Base-by-base conservation (phyloP, 208 protist genomes). In the Trypanosoma avium region DNA sequence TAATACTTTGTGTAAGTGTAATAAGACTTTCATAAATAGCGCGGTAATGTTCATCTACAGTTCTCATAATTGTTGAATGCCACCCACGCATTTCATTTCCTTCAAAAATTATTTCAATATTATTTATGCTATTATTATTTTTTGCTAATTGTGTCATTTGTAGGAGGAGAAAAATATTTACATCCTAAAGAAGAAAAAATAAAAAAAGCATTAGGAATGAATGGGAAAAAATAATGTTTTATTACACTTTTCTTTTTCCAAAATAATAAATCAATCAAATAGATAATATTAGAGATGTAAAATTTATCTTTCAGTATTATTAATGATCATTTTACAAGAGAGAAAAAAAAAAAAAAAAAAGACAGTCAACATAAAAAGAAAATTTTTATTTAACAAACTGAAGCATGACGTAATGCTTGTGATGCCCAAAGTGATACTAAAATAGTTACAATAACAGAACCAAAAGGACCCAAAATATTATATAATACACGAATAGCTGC, bases 401-500 rank as follows among this genome's bases (percentile, higher is more conserved):
- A 19, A 53, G 56, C 5, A 75, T 46, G 55, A 9, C 59, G 43
- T 33, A 58, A 4, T 12, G 59, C 40, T 15, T 47, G 35, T 46
- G 36, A 53, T 7, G 36, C 21, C 83, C 83, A 94, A 10, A 70
- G 21, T 3, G 75, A 45, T 7, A 84, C 6, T 27, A 71, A 24
- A 21, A 61, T 60, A 0, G 81, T 27, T n/a, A 82, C 49, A n/a
- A 81, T 56, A 1, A 67, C 53, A 10, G 63, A 61, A 36, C 79
- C 75, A 50, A 71, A 30, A 4, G 85, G 85, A 0, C 88, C 88
- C 1, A 95, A 66, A 35, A 88, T 57, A 54, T 63, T 58, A 68
- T 82, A 95, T 17, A 92, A 60, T 10, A 62, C 77, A 12, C 64
- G 59, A 7, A 86, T 55, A 15, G 85, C 82, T 27, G 75, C 75